phyloP scores from a whole-genome alignment of 371 early-diverging fungal species.

The Rhizopus stolonifer region DNA sequence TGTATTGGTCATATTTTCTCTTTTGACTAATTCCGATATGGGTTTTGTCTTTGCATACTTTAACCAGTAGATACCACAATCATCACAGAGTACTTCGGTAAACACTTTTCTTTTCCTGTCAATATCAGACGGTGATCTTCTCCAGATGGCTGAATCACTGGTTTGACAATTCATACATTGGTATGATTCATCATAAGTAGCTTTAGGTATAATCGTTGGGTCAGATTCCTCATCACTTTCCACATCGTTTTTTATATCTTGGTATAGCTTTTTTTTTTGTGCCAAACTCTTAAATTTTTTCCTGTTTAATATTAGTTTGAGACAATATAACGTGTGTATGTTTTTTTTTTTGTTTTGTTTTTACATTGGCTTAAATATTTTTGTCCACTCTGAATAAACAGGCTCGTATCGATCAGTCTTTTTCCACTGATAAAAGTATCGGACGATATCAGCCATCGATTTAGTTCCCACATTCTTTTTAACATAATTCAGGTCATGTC shows the following conservation, averaged over 20 bases:
- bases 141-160: slow-evolving; percentile 52
- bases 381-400: slow-evolving; percentile 72
- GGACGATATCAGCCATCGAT: slow-evolving; percentile 64
- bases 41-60: slow-evolving; percentile 67
- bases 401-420: slow-evolving; percentile 68
- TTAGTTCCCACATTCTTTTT: slow-evolving; percentile 53
- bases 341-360: not conserved
- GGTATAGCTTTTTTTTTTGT: slow-evolving; percentile 18
- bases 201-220: slow-evolving; percentile 34
- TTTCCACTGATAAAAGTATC: slow-evolving; percentile 75
- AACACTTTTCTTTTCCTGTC: slow-evolving; percentile 48
- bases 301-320: not conserved
- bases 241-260: slow-evolving; percentile 16
- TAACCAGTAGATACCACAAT: slow-evolving; percentile 74
- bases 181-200: slow-evolving; percentile 19
- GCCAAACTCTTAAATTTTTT: slow-evolving; percentile 20
- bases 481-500: slow-evolving; percentile 70
- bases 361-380: slow-evolving; percentile 63
- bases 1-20: not conserved
- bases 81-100: slow-evolving; percentile 63
- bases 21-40: slow-evolving; percentile 24
- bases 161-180: slow-evolving; percentile 65
- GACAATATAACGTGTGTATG: not conserved
- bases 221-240: slow-evolving; percentile 22
- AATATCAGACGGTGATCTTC: slow-evolving; percentile 50